These are phyloP conservation scores for Phylloporus sp. DNA, from an alignment of 768 basidiomycete genomes.

Conservation along the genomic window DNA sequence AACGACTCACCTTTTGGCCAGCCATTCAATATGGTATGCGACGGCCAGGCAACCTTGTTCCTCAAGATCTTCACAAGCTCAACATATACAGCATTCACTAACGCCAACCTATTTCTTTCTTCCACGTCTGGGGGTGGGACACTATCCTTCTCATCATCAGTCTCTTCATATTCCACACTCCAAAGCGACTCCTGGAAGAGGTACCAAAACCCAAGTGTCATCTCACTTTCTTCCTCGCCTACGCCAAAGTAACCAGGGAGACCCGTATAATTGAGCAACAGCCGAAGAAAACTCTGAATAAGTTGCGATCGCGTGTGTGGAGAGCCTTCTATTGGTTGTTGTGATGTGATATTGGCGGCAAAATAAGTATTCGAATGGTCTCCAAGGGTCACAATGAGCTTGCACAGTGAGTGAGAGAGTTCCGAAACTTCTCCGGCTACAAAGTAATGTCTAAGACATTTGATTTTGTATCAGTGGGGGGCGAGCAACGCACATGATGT, in stretches of 20 bases:
- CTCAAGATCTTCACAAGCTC: slow-evolving; percentile 71
- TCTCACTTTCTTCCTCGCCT: slow-evolving; percentile 86
- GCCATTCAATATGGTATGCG: slow-evolving; percentile 35
- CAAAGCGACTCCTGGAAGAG: slow-evolving; percentile 85
- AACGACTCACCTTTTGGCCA: slow-evolving; percentile 66
- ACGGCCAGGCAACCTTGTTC: slow-evolving; percentile 74
- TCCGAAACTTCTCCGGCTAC: slow-evolving; percentile 40
- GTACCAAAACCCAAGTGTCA: slow-evolving; percentile 88
- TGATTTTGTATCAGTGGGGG: background rate
- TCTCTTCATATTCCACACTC: slow-evolving; percentile 53
- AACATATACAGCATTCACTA: slow-evolving; percentile 74
- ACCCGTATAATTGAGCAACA: slow-evolving; percentile 73
- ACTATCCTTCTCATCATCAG: slow-evolving; percentile 28
- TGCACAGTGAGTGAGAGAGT: slow-evolving; percentile 69
- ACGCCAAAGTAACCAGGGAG: slow-evolving; percentile 71
- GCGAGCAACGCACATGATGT: slow-evolving; percentile 32
- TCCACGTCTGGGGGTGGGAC: slow-evolving; percentile 17
- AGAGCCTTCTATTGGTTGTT: slow-evolving; percentile 33
- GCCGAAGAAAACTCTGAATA: slow-evolving; percentile 65
- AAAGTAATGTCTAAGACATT: background rate
- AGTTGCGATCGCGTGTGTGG: slow-evolving; percentile 45
- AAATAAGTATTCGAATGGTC: slow-evolving; percentile 84
- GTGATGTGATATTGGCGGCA: slow-evolving; percentile 60
- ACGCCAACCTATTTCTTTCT: slow-evolving; percentile 40
- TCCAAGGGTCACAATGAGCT: slow-evolving; percentile 74